A percentile compares a stretch with the other conserved stretches of the same genome.
phyloP scores from a whole-genome alignment of 1,284 basidiomycete genomes.

The Boletellus sp. region DNA sequence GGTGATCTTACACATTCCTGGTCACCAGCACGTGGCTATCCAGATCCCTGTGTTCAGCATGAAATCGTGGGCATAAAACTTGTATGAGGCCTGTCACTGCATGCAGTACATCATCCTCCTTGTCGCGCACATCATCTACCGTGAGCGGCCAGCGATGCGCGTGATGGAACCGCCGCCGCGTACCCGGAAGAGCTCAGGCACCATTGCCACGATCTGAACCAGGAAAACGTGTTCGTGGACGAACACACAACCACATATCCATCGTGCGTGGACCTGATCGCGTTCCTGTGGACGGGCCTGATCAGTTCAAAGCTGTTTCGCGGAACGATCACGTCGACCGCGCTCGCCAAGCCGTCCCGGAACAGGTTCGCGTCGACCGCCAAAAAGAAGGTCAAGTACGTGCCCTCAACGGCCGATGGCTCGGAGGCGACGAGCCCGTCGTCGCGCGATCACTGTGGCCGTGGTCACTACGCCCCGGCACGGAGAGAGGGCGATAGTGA shows the following conservation, averaged over 20 bases:
- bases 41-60: slow-evolving; percentile 59
- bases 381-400: slow-evolving; percentile 58
- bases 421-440: slow-evolving; percentile 17
- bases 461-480: not conserved
- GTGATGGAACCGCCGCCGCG: slow-evolving; percentile 50
- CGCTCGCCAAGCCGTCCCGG: slow-evolving; percentile 21
- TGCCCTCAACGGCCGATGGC: slow-evolving; percentile 32
- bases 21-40: slow-evolving; percentile 54
- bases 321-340: slow-evolving; percentile 47
- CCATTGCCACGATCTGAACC: slow-evolving; percentile 74
- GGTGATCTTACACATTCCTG: slow-evolving; percentile 70
- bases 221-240: slow-evolving; percentile 80
- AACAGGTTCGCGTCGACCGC: slow-evolving; percentile 39
- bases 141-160: slow-evolving; percentile 58
- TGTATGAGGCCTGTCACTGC: slow-evolving; percentile 75
- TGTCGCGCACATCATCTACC: slow-evolving; percentile 58
- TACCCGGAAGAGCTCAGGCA: slow-evolving; percentile 58
- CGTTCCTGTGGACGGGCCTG: slow-evolving; percentile 70
- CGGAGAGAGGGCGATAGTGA: no score
- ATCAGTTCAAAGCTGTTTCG: slow-evolving; percentile 69
- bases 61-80: slow-evolving; percentile 64
- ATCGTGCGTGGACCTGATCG: slow-evolving; percentile 74
- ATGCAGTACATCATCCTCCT: slow-evolving; percentile 76
- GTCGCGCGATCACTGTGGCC: not conserved
- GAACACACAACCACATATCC: slow-evolving; percentile 54